These are phyloP conservation scores for Patellifolia procumbens DNA, from an alignment of 179 eudicot genomes.

Conservation along the genomic window DNA sequence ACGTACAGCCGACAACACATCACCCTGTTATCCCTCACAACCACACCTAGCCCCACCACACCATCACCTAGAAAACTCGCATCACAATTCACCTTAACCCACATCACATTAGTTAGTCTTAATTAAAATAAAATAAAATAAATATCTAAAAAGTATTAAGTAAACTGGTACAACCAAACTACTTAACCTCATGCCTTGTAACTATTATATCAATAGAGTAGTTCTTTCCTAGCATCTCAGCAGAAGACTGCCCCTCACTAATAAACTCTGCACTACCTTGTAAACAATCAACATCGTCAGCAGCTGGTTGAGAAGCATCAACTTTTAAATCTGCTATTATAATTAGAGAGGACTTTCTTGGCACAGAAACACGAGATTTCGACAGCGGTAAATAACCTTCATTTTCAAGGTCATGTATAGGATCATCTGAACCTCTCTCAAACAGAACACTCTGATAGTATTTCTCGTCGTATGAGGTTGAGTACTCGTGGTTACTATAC, in stretches of 20 bases:
- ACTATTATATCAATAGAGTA: background rate
- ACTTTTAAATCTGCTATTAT: background rate
- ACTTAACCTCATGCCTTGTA: background rate
- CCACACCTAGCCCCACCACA: too few species aligned
- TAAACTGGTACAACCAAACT: background rate
- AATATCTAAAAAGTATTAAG: too few species aligned
- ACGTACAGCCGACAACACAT: too few species aligned
- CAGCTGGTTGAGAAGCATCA: background rate
- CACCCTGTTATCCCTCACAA: too few species aligned
- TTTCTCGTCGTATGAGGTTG: background rate
- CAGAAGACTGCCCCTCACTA: background rate
- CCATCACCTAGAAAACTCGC: too few species aligned
- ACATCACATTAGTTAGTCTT: too few species aligned
- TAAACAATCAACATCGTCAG: background rate
- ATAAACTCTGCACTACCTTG: background rate
- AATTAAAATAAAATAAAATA: too few species aligned
- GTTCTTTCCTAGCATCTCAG: background rate
- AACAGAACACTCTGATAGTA: conserved; percentile 3
- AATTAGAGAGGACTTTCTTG: background rate
- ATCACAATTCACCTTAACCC: too few species aligned
- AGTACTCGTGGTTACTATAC: conserved; percentile 3
- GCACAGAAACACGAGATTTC: background rate
- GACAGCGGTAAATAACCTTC: background rate
- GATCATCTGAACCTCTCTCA: background rate
- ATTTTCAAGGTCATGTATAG: background rate